Evolutionary conservation across 2,329 filamentous ascomycete species (phyloP).

Genomic region (Simplicillium aogashimaense): DNA sequence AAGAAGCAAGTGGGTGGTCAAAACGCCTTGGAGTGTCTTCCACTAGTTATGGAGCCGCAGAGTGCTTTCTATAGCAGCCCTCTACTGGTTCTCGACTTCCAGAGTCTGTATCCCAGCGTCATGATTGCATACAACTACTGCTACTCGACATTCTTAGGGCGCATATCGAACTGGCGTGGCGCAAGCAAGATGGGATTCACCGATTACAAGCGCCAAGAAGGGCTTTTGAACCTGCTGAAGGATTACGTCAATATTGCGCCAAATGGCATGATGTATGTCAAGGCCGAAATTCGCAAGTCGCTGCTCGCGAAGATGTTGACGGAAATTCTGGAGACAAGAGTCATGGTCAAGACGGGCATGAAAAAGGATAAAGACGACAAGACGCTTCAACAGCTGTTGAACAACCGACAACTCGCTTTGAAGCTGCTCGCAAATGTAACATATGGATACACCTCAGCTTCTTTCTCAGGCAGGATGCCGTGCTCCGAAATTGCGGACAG

Average conservation of each 20-base stretch:
- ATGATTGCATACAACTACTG: slow-evolving; percentile 99
- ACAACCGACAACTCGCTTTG: slow-evolving; percentile 87
- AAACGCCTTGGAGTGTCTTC: slow-evolving; percentile 88
- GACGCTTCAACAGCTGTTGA: slow-evolving; percentile 72
- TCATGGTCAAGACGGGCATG: slow-evolving; percentile 98
- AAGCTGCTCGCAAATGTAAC: slow-evolving; percentile 98
- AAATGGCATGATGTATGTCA: slow-evolving; percentile 94
- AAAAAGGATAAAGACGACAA: slow-evolving; percentile 86
- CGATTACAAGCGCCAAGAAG: slow-evolving; percentile 69
- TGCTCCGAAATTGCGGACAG: slow-evolving; percentile 97
- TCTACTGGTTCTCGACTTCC: slow-evolving; percentile 85
- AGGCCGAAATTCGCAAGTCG: slow-evolving; percentile 76
- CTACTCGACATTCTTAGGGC: slow-evolving; percentile 90
- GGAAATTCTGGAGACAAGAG: slow-evolving; percentile 88
- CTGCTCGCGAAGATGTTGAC: slow-evolving; percentile 92
- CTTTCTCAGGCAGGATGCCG: slow-evolving; percentile 94
- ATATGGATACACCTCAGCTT: slow-evolving; percentile 94
- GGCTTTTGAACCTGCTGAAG: slow-evolving; percentile 67
- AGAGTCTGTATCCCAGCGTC: slow-evolving; percentile 90
- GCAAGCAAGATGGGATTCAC: slow-evolving; percentile 91
- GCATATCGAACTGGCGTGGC: slow-evolving; percentile 80
- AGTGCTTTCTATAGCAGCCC: slow-evolving; percentile 91
- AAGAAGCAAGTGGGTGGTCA: slow-evolving; percentile 87
- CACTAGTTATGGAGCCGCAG: slow-evolving; percentile 94
- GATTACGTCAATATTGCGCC: slow-evolving; percentile 87